phyloP scores from a whole-genome alignment of 1,139 yeast genomes.

The Hanseniaspora gamundiae region DNA sequence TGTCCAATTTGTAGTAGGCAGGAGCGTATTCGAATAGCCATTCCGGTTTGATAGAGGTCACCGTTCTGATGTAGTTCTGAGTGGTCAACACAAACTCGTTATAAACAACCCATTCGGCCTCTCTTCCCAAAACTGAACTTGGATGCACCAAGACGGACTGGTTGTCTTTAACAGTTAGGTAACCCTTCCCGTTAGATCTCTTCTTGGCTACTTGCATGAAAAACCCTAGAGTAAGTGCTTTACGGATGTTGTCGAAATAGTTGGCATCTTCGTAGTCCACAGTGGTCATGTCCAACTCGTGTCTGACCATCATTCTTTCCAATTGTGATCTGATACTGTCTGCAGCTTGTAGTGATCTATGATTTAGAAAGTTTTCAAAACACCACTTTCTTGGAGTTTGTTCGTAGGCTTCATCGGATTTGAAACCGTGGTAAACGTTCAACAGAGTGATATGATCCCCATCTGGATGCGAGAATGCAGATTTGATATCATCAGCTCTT shows the following conservation, averaged over 20 bases:
- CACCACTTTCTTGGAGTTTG: conserved; percentile 73
- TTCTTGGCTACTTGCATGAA: conserved; percentile 97
- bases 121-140: conserved; percentile 74
- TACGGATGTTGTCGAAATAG: conserved; percentile 65
- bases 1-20: conserved; percentile 61
- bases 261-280: conserved; percentile 57
- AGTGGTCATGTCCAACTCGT: conserved; percentile 61
- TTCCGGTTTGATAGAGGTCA: conserved; percentile 83
- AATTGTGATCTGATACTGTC: conserved; percentile 78
- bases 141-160: conserved; percentile 94
- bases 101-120: conserved; percentile 86
- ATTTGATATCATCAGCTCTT: conserved; percentile 86
- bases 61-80: conserved; percentile 88
- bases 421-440: conserved; percentile 79
- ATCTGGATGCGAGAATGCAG: conserved; percentile 80
- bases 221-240: conserved; percentile 85
- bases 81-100: conserved; percentile 91
- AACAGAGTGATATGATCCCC: conserved; percentile 90
- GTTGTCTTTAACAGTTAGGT: conserved; percentile 84
- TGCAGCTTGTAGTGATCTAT: conserved; percentile 73
- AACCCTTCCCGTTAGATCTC: conserved; percentile 63
- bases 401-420: conserved; percentile 53
- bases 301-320: conserved; percentile 67
- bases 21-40: conserved; percentile 81
- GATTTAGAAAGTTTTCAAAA: conserved; percentile 74